Evolutionary conservation across 768 basidiomycete genomes (phyloP).

Genomic region (Trametes gibbosa): DNA sequence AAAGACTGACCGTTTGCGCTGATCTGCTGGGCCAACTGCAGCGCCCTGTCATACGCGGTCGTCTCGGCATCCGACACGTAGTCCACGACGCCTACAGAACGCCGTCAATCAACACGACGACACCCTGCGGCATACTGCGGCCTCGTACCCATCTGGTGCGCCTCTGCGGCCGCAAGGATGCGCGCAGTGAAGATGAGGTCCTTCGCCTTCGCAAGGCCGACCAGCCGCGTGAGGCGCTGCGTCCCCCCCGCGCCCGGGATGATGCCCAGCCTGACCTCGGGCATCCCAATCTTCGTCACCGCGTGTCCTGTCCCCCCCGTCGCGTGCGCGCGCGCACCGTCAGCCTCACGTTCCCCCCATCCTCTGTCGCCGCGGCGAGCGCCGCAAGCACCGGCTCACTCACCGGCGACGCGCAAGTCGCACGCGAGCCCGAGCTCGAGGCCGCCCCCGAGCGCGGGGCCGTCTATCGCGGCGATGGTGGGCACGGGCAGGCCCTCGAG

Average conservation of each 20-base stretch:
- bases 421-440: conserved; percentile 85
- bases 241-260: conserved; percentile 93
- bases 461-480: conserved; percentile 90
- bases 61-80: conserved; percentile 63
- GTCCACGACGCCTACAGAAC: conserved; percentile 68
- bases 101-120: not conserved
- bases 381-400: no score
- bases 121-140: not conserved
- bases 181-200: conserved; percentile 84
- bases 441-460: conserved; percentile 91
- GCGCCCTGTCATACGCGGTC: conserved; percentile 67
- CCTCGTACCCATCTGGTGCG: conserved; percentile 69
- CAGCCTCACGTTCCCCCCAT: no score
- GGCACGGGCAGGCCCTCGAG: conserved; percentile 86
- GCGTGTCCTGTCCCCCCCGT: conserved; percentile 44
- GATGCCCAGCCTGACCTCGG: conserved; percentile 75
- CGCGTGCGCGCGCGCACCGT: not conserved
- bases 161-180: conserved; percentile 62
- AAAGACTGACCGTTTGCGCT: conserved; percentile 53
- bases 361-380: not conserved
- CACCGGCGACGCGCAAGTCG: conserved; percentile 88
- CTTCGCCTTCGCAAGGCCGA: conserved; percentile 81
- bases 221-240: conserved; percentile 72
- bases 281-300: conserved; percentile 85
- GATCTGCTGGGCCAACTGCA: conserved; percentile 67